Evolutionary conservation across 2,329 filamentous ascomycete genomes (phyloP).

Genomic region (Penicillium brasilianum): DNA sequence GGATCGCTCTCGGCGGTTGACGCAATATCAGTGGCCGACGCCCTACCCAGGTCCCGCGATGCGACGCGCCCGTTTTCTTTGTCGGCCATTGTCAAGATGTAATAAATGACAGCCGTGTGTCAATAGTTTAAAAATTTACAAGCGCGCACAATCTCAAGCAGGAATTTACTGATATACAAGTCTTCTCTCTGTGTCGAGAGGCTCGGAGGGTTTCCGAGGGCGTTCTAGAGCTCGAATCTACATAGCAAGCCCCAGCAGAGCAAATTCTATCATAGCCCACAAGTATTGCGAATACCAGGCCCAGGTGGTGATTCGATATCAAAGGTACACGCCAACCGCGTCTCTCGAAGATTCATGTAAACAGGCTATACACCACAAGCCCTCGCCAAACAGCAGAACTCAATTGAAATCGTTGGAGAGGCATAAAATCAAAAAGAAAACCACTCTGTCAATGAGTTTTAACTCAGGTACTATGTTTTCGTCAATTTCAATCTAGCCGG

Average conservation of each 20-base stretch:
- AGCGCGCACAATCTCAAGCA: background rate
- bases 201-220: constrained; percentile 13
- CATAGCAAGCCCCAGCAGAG: background rate
- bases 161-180: background rate
- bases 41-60: constrained; percentile 7
- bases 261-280: constrained; percentile 16
- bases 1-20: background rate
- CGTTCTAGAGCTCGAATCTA: background rate
- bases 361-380: background rate
- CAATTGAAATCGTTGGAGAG: background rate
- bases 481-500: too few relatives aligned
- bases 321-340: background rate
- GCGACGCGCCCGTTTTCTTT: background rate
- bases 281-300: constrained; percentile 15
- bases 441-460: background rate
- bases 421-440: background rate
- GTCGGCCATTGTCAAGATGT: constrained; percentile 2
- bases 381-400: background rate
- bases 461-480: background rate
- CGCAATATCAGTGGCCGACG: constrained; percentile 8
- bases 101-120: background rate
- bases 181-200: background rate
- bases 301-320: background rate
- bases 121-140: background rate
- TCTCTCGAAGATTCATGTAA: too few relatives aligned